Base-by-base conservation (phyloP, 1,284 basidiomycete species). In the Erythrobasidium hasegawianum region DNA sequence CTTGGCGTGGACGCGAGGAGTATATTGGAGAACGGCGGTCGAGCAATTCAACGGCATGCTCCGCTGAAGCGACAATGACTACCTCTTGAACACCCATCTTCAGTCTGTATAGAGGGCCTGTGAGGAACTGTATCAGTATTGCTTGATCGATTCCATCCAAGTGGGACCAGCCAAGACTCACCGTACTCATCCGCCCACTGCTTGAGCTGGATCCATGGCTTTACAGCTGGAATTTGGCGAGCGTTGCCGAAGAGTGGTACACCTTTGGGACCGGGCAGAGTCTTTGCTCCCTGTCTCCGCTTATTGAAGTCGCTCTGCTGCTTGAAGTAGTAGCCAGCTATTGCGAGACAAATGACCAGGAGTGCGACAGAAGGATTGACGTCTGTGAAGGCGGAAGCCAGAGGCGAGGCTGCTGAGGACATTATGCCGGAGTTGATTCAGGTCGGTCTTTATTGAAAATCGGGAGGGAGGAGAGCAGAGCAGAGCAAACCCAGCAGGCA, bases 11-110 rank as follows among this genome's bases (percentile, higher is more conserved):
- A 41, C 75, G 69, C 2, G 69, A 71, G 20, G 72, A 72, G 64
- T 73, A 74, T 20, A 70, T 75, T 9, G 72, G 70, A 13, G 71
- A 71, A 13, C 73, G 71, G 40, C 73, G 71, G 53, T 76, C 75
- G 64, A 76, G 69, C 43, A 76, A 59, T n/a, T 74, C 74, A n/a
- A 73, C 68, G 13, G 75, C 75, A 52, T 71, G 67, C 2, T 65
- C 70, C 57, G 29, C 74, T 70, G 52, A 74, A 26, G 50, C 74
- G 14, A 71, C 60, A 18, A 71, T 56, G 33, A 64, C 57, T 14
- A 75, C 68, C 52, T 70, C 69, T 11, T 66, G 68, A 1, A 55
- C 55, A 7, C 72, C 73, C 24, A 75, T 67, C 45, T 69, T 70
- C 43, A 75, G 57, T 29, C 70, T 70, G 67, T 73, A 75, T 50